Conservation (phyloP, 2,329 filamentous ascomycete genomes). For the Alternaria alternata region DNA sequence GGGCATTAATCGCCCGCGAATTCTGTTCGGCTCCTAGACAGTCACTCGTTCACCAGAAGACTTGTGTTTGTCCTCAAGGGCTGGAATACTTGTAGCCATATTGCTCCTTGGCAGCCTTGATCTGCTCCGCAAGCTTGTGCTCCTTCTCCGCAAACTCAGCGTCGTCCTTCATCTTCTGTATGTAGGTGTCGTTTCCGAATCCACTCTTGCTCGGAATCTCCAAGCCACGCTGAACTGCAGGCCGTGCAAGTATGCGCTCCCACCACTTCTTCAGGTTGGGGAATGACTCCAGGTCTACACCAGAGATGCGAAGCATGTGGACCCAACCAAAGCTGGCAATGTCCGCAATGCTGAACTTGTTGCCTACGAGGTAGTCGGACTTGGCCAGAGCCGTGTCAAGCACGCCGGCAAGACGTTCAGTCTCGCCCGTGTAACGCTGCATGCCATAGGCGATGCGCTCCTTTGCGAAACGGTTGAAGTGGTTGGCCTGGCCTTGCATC, state of each 20-base stretch:
- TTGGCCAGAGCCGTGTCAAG: constrained; percentile 54
- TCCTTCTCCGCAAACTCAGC: constrained; percentile 59
- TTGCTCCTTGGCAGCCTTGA: constrained; percentile 55
- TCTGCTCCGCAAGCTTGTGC: constrained; percentile 47
- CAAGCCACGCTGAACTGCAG: constrained; percentile 53
- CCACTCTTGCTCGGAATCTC: constrained; percentile 47
- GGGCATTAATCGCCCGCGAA: not conserved
- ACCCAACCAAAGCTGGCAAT: constrained; percentile 58
- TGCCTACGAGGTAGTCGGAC: constrained; percentile 56
- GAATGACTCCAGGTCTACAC: constrained; percentile 53
- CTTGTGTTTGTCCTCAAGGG: constrained; percentile 28
- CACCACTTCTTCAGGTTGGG: constrained; percentile 56
- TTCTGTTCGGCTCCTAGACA: not conserved
- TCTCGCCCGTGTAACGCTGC: constrained; percentile 58
- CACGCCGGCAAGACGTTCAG: constrained; percentile 57
- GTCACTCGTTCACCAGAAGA: not conserved
- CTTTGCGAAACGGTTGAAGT: constrained; percentile 53
- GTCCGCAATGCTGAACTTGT: constrained; percentile 58
- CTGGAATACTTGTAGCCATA: constrained; percentile 57
- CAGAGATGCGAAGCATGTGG: constrained; percentile 52
- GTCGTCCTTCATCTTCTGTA: constrained; percentile 56
- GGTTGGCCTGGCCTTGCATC: constrained; percentile 55
- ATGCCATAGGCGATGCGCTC: constrained; percentile 56
- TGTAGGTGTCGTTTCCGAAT: constrained; percentile 54
- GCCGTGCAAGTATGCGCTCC: constrained; percentile 52